phyloP scores from a whole-genome alignment of 768 basidiomycete species.

The Boletus reticuloceps region DNA sequence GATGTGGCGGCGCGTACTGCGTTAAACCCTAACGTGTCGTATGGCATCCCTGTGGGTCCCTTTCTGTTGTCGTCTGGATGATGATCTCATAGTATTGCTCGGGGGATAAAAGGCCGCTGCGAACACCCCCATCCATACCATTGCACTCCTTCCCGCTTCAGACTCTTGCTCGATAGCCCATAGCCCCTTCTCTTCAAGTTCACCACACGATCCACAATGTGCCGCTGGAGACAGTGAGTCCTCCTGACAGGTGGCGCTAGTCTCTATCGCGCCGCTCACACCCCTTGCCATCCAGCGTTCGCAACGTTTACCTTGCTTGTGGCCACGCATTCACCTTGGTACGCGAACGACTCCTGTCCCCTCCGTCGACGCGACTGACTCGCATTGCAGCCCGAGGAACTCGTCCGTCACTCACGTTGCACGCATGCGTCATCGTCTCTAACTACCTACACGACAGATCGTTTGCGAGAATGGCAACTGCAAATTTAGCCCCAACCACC shows the following conservation, averaged over 20 bases:
- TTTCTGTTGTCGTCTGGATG: slow-evolving; percentile 12
- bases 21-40: slow-evolving; percentile 23
- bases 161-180: slow-evolving; percentile 4
- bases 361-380: slow-evolving; percentile 2
- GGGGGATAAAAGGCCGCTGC: slow-evolving; percentile 27
- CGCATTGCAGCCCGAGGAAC: slow-evolving; percentile 36
- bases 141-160: neutral
- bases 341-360: slow-evolving; percentile 10
- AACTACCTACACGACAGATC: slow-evolving; percentile 36
- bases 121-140: slow-evolving; percentile 11
- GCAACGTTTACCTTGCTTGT: slow-evolving; percentile 47
- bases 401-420: slow-evolving; percentile 19
- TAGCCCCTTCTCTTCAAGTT: neutral
- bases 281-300: slow-evolving; percentile 32
- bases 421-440: slow-evolving; percentile 1
- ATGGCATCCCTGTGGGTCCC: slow-evolving; percentile 18
- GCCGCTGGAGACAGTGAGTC: slow-evolving; percentile 54
- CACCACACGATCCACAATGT: slow-evolving; percentile 37
- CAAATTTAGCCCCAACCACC: slow-evolving; percentile 55
- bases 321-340: slow-evolving; percentile 47
- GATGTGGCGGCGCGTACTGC: slow-evolving; percentile 19
- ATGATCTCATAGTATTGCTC: slow-evolving; percentile 27
- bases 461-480: slow-evolving; percentile 45
- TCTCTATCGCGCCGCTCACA: neutral
- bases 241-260: neutral